Percentiles rank a stretch among this genome's conserved stretches.
Evolutionary conservation across 192 early-diverging fungal genomes (phyloP).

Genomic region (Umbelopsis ramanniana): DNA sequence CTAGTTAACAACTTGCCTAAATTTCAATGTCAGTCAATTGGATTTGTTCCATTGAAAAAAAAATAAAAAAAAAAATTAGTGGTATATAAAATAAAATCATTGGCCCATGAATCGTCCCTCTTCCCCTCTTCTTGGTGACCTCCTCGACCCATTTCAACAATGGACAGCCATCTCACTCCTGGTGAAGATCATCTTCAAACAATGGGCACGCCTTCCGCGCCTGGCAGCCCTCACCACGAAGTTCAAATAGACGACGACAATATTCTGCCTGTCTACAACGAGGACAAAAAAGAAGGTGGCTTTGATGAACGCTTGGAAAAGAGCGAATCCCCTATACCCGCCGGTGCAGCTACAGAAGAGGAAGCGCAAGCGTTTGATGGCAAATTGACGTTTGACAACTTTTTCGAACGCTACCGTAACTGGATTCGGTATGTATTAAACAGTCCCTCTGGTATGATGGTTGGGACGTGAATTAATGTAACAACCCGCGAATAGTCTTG

Average conservation of each 20-base stretch:
- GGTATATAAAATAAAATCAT: not conserved
- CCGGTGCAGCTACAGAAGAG: not conserved
- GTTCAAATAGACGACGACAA: not conserved
- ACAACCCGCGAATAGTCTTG: too few species aligned
- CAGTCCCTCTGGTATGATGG: not conserved
- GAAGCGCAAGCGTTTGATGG: not conserved
- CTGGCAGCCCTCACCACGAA: not conserved
- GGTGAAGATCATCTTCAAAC: too few species aligned
- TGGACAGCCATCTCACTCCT: not conserved
- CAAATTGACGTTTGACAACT: not conserved
- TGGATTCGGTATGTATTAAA: constrained; percentile 28
- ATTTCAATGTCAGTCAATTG: not conserved
- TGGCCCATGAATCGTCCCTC: not conserved
- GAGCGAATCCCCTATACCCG: not conserved
- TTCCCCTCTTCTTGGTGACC: not conserved
- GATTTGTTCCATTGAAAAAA: not conserved
- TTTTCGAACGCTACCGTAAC: not conserved
- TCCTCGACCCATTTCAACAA: not conserved
- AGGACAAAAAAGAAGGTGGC: not conserved
- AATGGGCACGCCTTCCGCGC: not conserved
- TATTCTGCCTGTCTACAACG: not conserved
- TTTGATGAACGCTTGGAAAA: not conserved
- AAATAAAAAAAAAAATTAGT: too few species aligned
- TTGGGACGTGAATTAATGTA: not conserved
- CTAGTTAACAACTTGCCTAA: not conserved